Conservation (phyloP, 768 basidiomycete genomes). For the Lepiota venenata region DNA sequence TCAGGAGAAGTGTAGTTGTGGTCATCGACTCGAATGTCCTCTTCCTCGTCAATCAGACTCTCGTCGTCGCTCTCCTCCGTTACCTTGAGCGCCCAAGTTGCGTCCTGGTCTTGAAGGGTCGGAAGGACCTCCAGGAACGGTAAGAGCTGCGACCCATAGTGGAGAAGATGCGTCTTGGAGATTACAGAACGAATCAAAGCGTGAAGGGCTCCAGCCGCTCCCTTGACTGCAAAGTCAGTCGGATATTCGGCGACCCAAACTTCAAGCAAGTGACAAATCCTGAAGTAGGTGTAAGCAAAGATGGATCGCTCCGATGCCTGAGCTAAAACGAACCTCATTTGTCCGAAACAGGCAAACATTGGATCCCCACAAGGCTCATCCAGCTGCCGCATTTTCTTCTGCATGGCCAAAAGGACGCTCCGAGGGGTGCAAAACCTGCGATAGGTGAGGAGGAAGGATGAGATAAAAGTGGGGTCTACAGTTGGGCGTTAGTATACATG, state of each 20-base stretch:
- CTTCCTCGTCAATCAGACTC: constrained; percentile 50
- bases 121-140: constrained; percentile 74
- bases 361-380: constrained; percentile 72
- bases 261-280: constrained; percentile 78
- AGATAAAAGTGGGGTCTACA: constrained; percentile 71
- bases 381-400: constrained; percentile 78
- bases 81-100: constrained; percentile 70
- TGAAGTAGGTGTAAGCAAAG: constrained; percentile 23
- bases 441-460: constrained; percentile 81
- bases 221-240: constrained; percentile 76
- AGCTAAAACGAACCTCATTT: constrained; percentile 62
- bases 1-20: constrained; percentile 12
- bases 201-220: constrained; percentile 66
- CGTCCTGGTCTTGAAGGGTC: constrained; percentile 62
- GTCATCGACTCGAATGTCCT: constrained; percentile 31
- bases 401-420: constrained; percentile 80
- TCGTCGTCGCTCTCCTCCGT: constrained; percentile 66
- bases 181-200: constrained; percentile 79
- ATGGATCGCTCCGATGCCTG: constrained; percentile 2
- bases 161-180: constrained; percentile 76
- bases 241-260: constrained; percentile 76
- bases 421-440: constrained; percentile 81
- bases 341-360: constrained; percentile 84
- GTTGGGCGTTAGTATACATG: not conserved
- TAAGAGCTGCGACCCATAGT: constrained; percentile 81